These are phyloP conservation scores for Aschersonia sp. DNA, from an alignment of 2,329 filamentous ascomycete genomes.

Conservation along the genomic window DNA sequence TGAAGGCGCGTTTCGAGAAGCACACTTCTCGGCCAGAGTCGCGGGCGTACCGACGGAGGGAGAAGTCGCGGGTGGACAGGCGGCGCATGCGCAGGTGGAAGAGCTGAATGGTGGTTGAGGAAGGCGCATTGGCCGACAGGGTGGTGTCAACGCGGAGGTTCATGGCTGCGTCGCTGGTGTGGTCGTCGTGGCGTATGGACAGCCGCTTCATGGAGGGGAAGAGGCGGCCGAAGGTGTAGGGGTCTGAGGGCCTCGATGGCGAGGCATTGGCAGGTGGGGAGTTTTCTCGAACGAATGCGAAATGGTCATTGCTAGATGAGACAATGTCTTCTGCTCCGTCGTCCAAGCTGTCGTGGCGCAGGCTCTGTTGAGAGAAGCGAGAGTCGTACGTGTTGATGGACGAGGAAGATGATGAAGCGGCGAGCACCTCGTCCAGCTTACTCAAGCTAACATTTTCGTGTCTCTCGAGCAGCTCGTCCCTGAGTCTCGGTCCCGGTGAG, in stretches of 20 bases:
- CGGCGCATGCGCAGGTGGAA: slow-evolving; percentile 96
- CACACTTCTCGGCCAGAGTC: slow-evolving; percentile 90
- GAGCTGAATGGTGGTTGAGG: slow-evolving; percentile 47
- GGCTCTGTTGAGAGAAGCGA: slow-evolving; percentile 29
- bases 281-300: too few relatives aligned
- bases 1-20: slow-evolving; percentile 60
- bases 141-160: slow-evolving; percentile 76
- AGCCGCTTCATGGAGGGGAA: slow-evolving; percentile 78
- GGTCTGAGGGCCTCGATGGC: slow-evolving; percentile 45
- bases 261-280: too few relatives aligned
- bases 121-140: background rate
- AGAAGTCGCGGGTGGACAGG: slow-evolving; percentile 73
- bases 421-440: background rate
- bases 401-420: slow-evolving; percentile 17
- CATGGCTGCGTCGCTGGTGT: slow-evolving; percentile 88
- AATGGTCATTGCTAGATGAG: too few relatives aligned
- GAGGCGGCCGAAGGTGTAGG: slow-evolving; percentile 66
- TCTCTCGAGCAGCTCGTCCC: too few relatives aligned
- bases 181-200: slow-evolving; percentile 78
- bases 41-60: slow-evolving; percentile 78
- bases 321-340: slow-evolving; percentile 3
- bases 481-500: too few relatives aligned
- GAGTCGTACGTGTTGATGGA: slow-evolving; percentile 75
- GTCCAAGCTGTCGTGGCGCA: slow-evolving; percentile 14
- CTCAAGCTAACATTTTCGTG: too few relatives aligned